These are phyloP conservation scores for Penicillium sp. DNA, from an alignment of 2,329 filamentous ascomycete genomes.

Conservation along the genomic window DNA sequence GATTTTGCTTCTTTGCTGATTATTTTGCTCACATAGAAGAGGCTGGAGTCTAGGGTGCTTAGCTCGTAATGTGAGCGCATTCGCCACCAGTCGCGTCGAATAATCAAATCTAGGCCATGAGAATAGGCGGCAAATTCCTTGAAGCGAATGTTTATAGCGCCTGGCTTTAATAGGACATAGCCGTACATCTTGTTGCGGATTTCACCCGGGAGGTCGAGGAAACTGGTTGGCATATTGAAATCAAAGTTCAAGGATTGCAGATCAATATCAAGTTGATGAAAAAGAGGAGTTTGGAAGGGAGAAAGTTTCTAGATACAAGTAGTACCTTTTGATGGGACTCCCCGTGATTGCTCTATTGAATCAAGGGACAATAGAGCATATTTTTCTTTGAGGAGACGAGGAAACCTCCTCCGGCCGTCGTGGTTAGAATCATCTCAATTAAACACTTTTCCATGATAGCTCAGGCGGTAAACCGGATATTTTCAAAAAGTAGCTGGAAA, in stretches of 20 bases:
- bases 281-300: not conserved
- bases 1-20: not conserved
- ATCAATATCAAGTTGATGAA: not conserved
- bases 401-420: no score
- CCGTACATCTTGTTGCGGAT: not conserved
- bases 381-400: no score
- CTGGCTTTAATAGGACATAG: not conserved
- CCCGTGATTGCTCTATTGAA: not conserved
- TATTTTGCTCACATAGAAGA: not conserved
- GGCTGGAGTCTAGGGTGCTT: not conserved
- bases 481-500: no score
- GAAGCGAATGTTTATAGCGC: not conserved
- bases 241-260: not conserved
- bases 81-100: not conserved
- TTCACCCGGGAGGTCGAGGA: not conserved
- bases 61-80: not conserved
- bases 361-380: no score
- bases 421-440: no score
- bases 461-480: no score
- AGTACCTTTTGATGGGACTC: not conserved
- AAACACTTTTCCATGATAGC: no score
- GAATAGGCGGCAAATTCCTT: no score
- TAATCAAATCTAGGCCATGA: no score
- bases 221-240: not conserved
- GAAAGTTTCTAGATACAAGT: not conserved